phyloP scores from a whole-genome alignment of 1,139 yeast species.

The Yamadazyma diospyri region DNA sequence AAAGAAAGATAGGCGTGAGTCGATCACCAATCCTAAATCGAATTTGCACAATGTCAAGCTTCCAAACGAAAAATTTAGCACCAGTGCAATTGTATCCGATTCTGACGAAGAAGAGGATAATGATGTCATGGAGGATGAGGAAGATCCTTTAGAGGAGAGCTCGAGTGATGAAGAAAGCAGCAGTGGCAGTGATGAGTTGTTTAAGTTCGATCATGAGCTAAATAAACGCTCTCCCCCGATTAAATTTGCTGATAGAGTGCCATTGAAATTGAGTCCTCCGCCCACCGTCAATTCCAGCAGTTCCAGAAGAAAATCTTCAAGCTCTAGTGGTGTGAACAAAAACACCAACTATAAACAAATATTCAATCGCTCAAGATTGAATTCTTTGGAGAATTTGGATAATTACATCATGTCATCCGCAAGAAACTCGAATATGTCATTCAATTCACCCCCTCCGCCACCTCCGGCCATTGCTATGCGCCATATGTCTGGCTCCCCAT shows the following conservation, averaged over 20 bases:
- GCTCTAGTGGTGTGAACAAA: slow-evolving; percentile 18
- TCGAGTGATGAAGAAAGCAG: slow-evolving; percentile 22
- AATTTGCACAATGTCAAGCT: slow-evolving; percentile 46
- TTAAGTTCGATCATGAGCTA: slow-evolving; percentile 45
- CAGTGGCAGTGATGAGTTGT: slow-evolving; percentile 24
- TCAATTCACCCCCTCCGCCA: slow-evolving; percentile 35
- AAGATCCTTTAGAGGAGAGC: slow-evolving; percentile 16
- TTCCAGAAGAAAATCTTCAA: slow-evolving; percentile 27
- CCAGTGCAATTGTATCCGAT: slow-evolving; percentile 38
- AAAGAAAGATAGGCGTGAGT: slow-evolving; percentile 46
- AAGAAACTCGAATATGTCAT: slow-evolving; percentile 33
- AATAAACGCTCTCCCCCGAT: slow-evolving; percentile 33
- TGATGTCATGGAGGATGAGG: slow-evolving; percentile 22
- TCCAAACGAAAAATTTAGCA: slow-evolving; percentile 32
- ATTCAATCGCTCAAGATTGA: slow-evolving; percentile 40
- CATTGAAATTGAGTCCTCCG: slow-evolving; percentile 41
- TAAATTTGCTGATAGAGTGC: slow-evolving; percentile 45
- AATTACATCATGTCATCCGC: slow-evolving; percentile 42
- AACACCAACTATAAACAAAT: slow-evolving; percentile 24
- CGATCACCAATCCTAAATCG: slow-evolving; percentile 47
- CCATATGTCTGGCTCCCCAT: slow-evolving; percentile 23
- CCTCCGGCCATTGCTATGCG: slow-evolving; percentile 13
- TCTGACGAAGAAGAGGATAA: slow-evolving; percentile 41
- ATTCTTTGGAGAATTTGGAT: slow-evolving; percentile 43
- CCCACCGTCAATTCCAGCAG: slow-evolving; percentile 12